These are phyloP conservation scores for Parathielavia hyrcaniae DNA, from an alignment of 495 filamentous ascomycete genomes.

Conservation along the genomic window DNA sequence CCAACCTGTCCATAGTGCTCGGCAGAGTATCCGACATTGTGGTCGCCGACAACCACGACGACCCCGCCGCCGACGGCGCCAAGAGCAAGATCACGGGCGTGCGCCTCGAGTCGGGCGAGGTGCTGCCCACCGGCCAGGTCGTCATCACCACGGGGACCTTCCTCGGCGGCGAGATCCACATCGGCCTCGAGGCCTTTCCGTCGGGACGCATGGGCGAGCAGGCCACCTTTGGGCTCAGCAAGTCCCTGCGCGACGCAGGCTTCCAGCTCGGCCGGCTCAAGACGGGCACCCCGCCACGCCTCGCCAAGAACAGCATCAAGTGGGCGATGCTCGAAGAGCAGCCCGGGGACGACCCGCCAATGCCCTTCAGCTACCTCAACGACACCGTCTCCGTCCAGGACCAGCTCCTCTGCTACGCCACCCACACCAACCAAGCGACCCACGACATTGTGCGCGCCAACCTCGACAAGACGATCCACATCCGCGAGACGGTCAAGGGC, in stretches of 20 bases:
- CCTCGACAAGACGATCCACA: conserved; percentile 88
- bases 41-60: conserved; percentile 47
- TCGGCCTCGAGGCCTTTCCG: conserved; percentile 76
- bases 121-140: conserved; percentile 72
- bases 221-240: conserved; percentile 88
- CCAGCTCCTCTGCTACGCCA: conserved; percentile 77
- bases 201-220: conserved; percentile 92
- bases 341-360: conserved; percentile 74
- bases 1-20: conserved; percentile 70
- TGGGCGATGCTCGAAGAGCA: conserved; percentile 66
- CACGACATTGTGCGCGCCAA: conserved; percentile 84
- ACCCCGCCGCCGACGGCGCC: conserved; percentile 39
- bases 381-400: conserved; percentile 64
- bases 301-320: conserved; percentile 78
- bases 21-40: conserved; percentile 92
- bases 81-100: conserved; percentile 79
- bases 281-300: conserved; percentile 87
- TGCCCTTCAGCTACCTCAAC: conserved; percentile 89
- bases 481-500: conserved; percentile 89
- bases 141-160: conserved; percentile 97
- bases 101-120: conserved; percentile 79
- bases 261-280: conserved; percentile 89
- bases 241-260: conserved; percentile 80
- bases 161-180: conserved; percentile 92
- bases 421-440: conserved; percentile 72